Percentiles rank a stretch among this genome's conserved stretches.
Conservation (phyloP, 305 asterid genomes). For the Fraxinus latifolia region DNA sequence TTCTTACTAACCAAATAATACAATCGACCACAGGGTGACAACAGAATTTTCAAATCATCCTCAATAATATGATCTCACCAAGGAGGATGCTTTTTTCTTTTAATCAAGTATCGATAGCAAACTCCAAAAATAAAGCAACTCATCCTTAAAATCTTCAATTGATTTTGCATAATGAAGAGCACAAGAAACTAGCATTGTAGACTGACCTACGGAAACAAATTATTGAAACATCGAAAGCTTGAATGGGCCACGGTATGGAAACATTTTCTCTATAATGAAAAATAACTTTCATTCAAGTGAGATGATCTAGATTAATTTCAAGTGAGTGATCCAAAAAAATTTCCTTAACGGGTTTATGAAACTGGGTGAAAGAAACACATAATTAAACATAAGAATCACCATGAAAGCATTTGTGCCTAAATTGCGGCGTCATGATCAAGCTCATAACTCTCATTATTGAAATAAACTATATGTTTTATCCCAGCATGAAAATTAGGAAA, state of each 20-base stretch:
- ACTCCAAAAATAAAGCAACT: neutral
- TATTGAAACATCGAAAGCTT: neutral
- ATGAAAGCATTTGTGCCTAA: neutral
- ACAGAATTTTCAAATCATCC: neutral
- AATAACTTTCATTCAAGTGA: neutral
- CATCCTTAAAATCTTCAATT: neutral
- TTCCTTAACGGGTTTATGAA: neutral
- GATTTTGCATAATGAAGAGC: neutral
- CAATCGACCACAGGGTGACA: neutral
- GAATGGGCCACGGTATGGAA: neutral
- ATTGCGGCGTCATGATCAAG: neutral
- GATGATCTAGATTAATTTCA: neutral
- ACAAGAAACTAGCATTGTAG: neutral
- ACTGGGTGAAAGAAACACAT: neutral
- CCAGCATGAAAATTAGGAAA: neutral
- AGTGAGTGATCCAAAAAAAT: neutral
- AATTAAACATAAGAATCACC: neutral
- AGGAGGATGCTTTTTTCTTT: neutral
- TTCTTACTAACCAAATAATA: neutral
- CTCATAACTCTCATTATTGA: neutral
- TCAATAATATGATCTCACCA: neutral
- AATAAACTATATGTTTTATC: neutral
- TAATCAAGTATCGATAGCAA: neutral
- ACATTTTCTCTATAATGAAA: neutral
- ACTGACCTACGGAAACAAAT: neutral